Evolutionary conservation across 495 filamentous ascomycete genomes (phyloP), one percentile per base, ranked within the genome.

Genomic region (Penicillium alfredii): DNA sequence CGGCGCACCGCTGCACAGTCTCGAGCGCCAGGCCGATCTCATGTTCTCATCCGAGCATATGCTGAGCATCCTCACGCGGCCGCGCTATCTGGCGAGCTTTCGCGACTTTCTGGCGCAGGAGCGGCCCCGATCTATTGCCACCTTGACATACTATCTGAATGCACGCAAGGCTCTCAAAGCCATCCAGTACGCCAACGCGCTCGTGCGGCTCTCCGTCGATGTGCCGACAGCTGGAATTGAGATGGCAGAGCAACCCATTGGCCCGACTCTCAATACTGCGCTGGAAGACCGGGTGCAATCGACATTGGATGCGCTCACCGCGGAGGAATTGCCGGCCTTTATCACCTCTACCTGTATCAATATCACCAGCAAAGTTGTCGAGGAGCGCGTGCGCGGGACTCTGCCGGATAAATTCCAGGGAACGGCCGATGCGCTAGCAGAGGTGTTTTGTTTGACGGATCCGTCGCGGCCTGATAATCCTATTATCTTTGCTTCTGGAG

Each of bases 401-500:
- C 45, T 65, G 8, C 59, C 59, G 0, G 39, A 49, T 15, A 63
- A 61, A 37, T 63, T 68, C 74, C 22, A 64, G 59, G 36, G 74
- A 68, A 46, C 80, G 8, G 78, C 80, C 3, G 81, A 87, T 51
- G 82, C 83, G 3, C 46, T 88, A 29, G 81, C 80, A 0, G 82
- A 88, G 49, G 81, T 82, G 0, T 88, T 87, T 46, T 86, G 82
- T 52, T 58, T 88, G 42, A 83, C 81, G 4, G 84, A 89, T 60
- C 83, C 84, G 6, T 78, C 78, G 14, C 63, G 81, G 41, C 66
- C 72, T 4, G 84, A 83, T 48, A 86, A 87, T 58, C 84, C 83
- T 2, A 81, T 90, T 38, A 73, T 88, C 3, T 87, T 88, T 60
- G 80, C 81, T 15, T 86, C 81, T 4, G 76, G 85, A 69, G 82